phyloP scores from a whole-genome alignment of 2,329 filamentous ascomycete species.

The Pyrenochaeta sp. region DNA sequence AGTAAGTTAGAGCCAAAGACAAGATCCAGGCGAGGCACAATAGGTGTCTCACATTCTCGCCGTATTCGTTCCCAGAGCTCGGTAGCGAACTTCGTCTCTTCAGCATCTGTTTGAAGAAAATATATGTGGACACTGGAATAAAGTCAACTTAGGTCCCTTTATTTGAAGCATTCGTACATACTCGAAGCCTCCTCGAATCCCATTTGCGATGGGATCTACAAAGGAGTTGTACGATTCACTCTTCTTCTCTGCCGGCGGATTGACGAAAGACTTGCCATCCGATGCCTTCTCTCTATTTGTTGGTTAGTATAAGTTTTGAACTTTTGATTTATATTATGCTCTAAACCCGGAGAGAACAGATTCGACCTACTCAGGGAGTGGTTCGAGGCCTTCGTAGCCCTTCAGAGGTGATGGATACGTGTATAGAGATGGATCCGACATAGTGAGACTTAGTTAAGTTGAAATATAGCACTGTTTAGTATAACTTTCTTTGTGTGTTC shows the following conservation, averaged over 20 bases:
- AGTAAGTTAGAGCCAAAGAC: slow-evolving; percentile 7
- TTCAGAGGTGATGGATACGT: slow-evolving; percentile 65
- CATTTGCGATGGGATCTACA: slow-evolving; percentile 71
- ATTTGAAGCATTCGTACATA: slow-evolving; percentile 5
- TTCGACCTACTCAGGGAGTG: slow-evolving; percentile 57
- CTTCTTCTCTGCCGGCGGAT: slow-evolving; percentile 66
- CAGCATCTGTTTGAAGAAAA: slow-evolving; percentile 69
- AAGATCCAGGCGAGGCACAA: neutral
- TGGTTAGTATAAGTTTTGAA: slow-evolving; percentile 10
- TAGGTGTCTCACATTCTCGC: slow-evolving; percentile 72
- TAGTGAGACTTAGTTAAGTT: slow-evolving; percentile 13
- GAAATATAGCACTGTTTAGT: too few species aligned
- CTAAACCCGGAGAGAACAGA: neutral
- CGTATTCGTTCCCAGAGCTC: slow-evolving; percentile 81
- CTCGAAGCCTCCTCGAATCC: slow-evolving; percentile 77
- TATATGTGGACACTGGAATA: slow-evolving; percentile 77
- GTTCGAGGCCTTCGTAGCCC: slow-evolving; percentile 65
- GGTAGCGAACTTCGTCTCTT: slow-evolving; percentile 72
- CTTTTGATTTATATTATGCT: neutral
- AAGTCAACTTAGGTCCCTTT: neutral
- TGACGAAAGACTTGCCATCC: slow-evolving; percentile 81
- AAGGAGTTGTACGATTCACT: slow-evolving; percentile 78
- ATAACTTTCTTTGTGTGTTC: too few species aligned
- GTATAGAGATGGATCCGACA: slow-evolving; percentile 55
- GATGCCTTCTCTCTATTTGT: slow-evolving; percentile 63